Percentiles rank a stretch among this genome's conserved stretches.
Conservation (phyloP, 2,329 filamentous ascomycete genomes). For the Aspergillus sp. region DNA sequence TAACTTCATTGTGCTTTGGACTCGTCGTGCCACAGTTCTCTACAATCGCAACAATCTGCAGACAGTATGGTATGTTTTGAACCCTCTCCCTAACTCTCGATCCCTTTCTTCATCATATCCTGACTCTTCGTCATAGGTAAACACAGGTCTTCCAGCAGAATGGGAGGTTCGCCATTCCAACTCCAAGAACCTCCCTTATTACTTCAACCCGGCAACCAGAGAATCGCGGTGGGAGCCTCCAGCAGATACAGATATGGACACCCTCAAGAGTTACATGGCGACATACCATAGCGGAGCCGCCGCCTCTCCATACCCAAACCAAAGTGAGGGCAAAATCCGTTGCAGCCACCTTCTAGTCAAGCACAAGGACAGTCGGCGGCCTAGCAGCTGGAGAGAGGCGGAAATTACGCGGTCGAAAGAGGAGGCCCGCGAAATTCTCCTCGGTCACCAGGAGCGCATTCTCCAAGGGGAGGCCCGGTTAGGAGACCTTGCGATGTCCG, state of each 20-base stretch:
- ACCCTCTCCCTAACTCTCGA: neutral
- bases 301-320: slow-evolving; percentile 32
- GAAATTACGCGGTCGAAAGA: slow-evolving; percentile 87
- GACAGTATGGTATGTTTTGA: slow-evolving; percentile 12
- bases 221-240: slow-evolving; percentile 96
- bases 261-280: slow-evolving; percentile 92
- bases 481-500: slow-evolving; percentile 79
- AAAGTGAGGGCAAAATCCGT: slow-evolving; percentile 79
- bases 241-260: slow-evolving; percentile 80
- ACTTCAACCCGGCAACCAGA: slow-evolving; percentile 86
- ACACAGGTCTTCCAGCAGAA: slow-evolving; percentile 76
- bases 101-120: neutral
- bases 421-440: slow-evolving; percentile 77
- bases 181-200: slow-evolving; percentile 98
- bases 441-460: slow-evolving; percentile 74
- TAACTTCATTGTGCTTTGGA: neutral
- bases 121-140: slow-evolving; percentile 49
- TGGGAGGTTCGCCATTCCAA: slow-evolving; percentile 99
- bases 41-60: neutral
- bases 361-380: slow-evolving; percentile 82
- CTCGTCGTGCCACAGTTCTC: neutral
- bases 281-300: slow-evolving; percentile 68
- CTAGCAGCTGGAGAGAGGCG: slow-evolving; percentile 89
- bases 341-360: slow-evolving; percentile 92
- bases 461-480: slow-evolving; percentile 66